Evolutionary conservation across 176 grass and related monocot species (phyloP), one percentile per base, ranked within the genome.

Genomic region (Hyparrhenia diplandra): DNA sequence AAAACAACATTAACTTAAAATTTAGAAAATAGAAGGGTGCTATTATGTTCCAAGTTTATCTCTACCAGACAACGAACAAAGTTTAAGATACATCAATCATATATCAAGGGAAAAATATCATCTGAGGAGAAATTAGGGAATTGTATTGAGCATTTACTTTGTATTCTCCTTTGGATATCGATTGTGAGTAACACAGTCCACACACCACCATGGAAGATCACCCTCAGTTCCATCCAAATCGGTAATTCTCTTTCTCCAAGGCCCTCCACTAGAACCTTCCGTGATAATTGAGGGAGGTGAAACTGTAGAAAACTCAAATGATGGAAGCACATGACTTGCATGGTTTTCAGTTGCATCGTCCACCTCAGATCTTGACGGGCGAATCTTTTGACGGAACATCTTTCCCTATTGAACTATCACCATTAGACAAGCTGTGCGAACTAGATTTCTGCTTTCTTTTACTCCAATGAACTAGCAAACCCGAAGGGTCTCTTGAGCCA

Each of bases 161-260:
- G 92, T 99, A 82, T 93, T 93, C 65, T 99, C 96, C 86, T 91
- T 95, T 82, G 88, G 86, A 88, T 88, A 95, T 74, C 88, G 85
- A 45, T 78, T 76, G n/a, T 91, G 86, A 13, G 86, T 67, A 40
- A 89, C 69, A 13, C 96, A 99, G 21, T 99, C 96, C 13, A 93
- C 80, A 75, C 92, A 93, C 96, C 96, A 99, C 92, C 96, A 89
- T 39, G 96, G 96, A 21, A 99, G 88, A 91, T 99, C 96, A 77
- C 90, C 85, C 80, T 99, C 92, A 10, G 86, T 89, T 77, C 92
- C 96, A 89, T 95, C 90, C 66, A 99, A 87, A 91, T 99, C 96
- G 23, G 88, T 86, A 64, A 88, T 91, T 90, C 84, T 95, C 80
- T 91, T 99, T 87, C 96, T 93, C 96, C 96, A 99, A 46, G 92